Evolutionary conservation across 352 stramenopile species (phyloP).

Genomic region (Peronospora destructor): DNA sequence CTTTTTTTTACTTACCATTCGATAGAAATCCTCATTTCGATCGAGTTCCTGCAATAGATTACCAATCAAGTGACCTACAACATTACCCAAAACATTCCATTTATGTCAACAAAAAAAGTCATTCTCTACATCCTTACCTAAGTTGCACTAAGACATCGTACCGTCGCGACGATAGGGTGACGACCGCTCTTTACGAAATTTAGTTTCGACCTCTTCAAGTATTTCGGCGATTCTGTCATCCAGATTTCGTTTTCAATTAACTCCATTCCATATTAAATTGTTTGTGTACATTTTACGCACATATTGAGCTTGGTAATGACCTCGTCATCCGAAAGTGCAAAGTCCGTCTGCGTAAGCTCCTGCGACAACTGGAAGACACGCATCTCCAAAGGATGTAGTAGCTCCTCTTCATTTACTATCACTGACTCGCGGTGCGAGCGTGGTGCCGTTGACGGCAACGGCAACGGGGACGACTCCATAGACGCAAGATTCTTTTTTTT

Average conservation of each 20-base stretch:
- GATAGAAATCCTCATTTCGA: slow-evolving; percentile 78
- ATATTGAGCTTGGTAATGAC: slow-evolving; percentile 69
- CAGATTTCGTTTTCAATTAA: slow-evolving; percentile 4
- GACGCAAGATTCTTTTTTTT: too few relatives aligned
- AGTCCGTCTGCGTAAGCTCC: slow-evolving; percentile 46
- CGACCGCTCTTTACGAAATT: slow-evolving; percentile 69
- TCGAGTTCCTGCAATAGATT: slow-evolving; percentile 73
- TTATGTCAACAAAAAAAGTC: not conserved
- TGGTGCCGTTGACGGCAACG: too few relatives aligned
- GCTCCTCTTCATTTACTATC: slow-evolving; percentile 31
- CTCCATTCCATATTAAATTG: slow-evolving; percentile 8
- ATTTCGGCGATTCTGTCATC: slow-evolving; percentile 57
- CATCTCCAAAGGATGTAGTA: slow-evolving; percentile 51
- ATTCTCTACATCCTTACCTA: not conserved
- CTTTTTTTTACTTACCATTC: slow-evolving; percentile 37
- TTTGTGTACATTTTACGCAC: slow-evolving; percentile 28
- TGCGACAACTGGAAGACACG: slow-evolving; percentile 58
- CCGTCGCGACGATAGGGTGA: slow-evolving; percentile 68
- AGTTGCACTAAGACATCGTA: slow-evolving; percentile 14
- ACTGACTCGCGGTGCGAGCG: slow-evolving; percentile 26
- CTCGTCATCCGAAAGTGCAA: slow-evolving; percentile 49
- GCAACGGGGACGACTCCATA: too few relatives aligned
- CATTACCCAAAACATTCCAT: slow-evolving; percentile 2
- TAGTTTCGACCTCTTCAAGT: slow-evolving; percentile 68
- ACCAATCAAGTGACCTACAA: slow-evolving; percentile 65